Evolutionary conservation across 1,139 yeast species (phyloP).

Genomic region (Taphrina confusa): DNA sequence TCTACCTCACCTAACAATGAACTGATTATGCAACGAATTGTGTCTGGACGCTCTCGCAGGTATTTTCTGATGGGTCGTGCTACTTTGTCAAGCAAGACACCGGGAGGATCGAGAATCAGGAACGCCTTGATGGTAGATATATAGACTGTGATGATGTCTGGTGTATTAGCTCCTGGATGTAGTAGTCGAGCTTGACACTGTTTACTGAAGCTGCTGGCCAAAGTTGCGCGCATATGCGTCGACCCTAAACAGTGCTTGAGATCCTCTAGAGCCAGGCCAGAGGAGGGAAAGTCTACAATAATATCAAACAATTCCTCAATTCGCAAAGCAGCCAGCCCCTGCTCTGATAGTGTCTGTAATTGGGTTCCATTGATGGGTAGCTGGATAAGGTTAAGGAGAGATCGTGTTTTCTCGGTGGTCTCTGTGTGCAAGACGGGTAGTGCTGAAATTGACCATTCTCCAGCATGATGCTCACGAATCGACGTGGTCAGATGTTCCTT

Average conservation of each 20-base stretch:
- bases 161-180: slow-evolving; percentile 82
- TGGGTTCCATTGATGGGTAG: background rate
- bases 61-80: slow-evolving; percentile 70
- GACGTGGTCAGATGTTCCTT: background rate
- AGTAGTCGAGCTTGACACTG: slow-evolving; percentile 58
- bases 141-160: slow-evolving; percentile 68
- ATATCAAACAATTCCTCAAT: slow-evolving; percentile 67
- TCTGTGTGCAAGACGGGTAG: background rate
- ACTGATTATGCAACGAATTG: slow-evolving; percentile 66
- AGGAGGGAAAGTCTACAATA: slow-evolving; percentile 60
- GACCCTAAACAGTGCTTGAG: slow-evolving; percentile 51
- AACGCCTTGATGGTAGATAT: slow-evolving; percentile 73
- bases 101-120: slow-evolving; percentile 78
- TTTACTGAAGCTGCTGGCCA: slow-evolving; percentile 59
- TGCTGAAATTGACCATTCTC: background rate
- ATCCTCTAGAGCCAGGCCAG: slow-evolving; percentile 64
- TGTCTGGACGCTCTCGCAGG: slow-evolving; percentile 71
- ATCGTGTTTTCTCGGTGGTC: background rate
- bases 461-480: background rate
- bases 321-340: slow-evolving; percentile 48
- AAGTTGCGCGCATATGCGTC: slow-evolving; percentile 52
- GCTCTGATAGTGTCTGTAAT: slow-evolving; percentile 30
- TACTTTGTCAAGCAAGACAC: slow-evolving; percentile 76
- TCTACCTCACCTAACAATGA: slow-evolving; percentile 64
- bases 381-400: background rate